Percentiles rank a stretch among this genome's conserved stretches.
Conservation (phyloP, 2,329 filamentous ascomycete species). For the Aspergillus awamori region DNA sequence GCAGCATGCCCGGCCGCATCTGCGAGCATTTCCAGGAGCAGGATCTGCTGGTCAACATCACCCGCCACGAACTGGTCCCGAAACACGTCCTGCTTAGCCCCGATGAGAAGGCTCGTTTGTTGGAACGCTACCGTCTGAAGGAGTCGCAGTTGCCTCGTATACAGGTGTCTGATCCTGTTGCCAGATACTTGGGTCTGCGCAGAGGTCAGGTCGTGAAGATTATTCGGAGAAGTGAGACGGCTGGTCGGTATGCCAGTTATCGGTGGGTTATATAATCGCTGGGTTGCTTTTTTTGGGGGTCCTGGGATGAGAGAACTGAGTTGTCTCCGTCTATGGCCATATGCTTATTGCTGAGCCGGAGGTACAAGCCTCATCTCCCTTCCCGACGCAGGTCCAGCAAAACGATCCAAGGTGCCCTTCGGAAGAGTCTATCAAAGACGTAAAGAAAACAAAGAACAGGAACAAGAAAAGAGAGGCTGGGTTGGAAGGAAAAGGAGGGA, state of each 20-base stretch:
- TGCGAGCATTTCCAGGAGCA: slow-evolving; percentile 96
- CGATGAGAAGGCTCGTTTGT: slow-evolving; percentile 83
- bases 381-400: too few species aligned
- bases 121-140: slow-evolving; percentile 91
- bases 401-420: too few species aligned
- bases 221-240: slow-evolving; percentile 91
- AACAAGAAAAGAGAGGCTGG: background rate
- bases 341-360: too few species aligned
- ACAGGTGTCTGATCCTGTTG: slow-evolving; percentile 86
- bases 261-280: slow-evolving; percentile 60
- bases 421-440: too few species aligned
- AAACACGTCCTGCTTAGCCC: slow-evolving; percentile 87
- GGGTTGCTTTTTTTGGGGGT: background rate
- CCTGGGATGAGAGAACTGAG: too few species aligned
- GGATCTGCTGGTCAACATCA: slow-evolving; percentile 96
- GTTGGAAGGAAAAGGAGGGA: background rate
- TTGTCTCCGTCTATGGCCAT: too few species aligned
- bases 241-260: slow-evolving; percentile 95
- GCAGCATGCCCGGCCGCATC: slow-evolving; percentile 73
- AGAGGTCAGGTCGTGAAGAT: slow-evolving; percentile 98
- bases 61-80: slow-evolving; percentile 93
- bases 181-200: slow-evolving; percentile 86
- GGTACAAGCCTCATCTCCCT: too few species aligned
- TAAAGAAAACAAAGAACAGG: background rate
- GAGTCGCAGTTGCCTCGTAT: slow-evolving; percentile 96